Base-by-base conservation (phyloP, 2,329 filamentous ascomycete genomes). In the Pezicula neosporulosa region DNA sequence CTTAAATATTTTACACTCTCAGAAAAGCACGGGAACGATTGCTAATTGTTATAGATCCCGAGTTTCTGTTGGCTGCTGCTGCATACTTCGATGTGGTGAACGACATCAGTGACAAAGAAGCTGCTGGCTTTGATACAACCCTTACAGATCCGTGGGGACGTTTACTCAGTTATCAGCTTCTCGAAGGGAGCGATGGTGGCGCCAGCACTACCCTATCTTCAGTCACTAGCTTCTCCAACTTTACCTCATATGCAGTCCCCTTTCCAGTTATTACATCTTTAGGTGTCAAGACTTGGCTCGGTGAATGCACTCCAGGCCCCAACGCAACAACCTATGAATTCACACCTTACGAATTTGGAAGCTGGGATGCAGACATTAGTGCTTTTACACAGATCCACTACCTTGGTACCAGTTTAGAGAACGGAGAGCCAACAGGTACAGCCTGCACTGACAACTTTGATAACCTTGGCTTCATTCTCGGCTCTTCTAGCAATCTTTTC, bases 251-350 rank as follows among this genome's bases (percentile, higher is more conserved):
- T 56, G 61, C 66, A 13, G 72, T 68, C 3, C 75, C 75, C 0
- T 75, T 68, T 48, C 74, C 74, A 5, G 71, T 77, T 50, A 72
- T 77, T 37, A 74, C 72, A 1, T 62, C 70, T 4, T 57, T 71
- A 8, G 69, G 68, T 16, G 64, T 68, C 24, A 67, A 69, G 44
- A 66, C 62, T 33, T 64, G 56, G 43, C 53, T 63, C 6, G 69
- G 68, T 21, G 62, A 71, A 52, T 77, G 74, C 57, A 24, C 47
- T 2, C 70, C 60, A 5, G 57, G 54, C 3, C 50, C 54, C 18
- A 85, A 85, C 66, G 77, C 80, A 13, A 83, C 82, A 44, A 75
- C 82, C 21, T 87, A 79, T 60, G 85, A 88, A 60, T 82, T 87
- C 66, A 77, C 74, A 54, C 82, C 85, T 1, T 87, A 76, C 67